A percentile compares a stretch with the other conserved stretches of the same genome.
Conservation (phyloP, 805 yeast genomes). For the Wickerhamiella nectarea region DNA sequence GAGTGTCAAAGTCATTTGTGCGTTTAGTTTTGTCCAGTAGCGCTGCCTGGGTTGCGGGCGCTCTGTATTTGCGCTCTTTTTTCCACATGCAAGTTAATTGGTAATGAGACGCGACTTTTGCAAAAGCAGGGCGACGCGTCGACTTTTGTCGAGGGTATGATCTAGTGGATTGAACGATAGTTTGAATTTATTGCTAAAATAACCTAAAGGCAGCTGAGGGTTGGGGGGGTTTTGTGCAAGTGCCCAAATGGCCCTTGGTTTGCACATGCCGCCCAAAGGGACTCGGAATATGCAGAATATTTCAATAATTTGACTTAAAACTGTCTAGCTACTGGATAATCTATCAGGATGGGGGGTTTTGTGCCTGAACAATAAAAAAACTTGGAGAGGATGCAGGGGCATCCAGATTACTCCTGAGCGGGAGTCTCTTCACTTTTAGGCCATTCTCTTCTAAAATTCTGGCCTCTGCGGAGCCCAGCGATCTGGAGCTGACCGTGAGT, state of each 20-base stretch:
- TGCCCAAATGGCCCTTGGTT: too few species aligned
- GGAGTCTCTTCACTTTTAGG: slow-evolving; percentile 3
- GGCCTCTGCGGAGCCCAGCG: slow-evolving; percentile 19
- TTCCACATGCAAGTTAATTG: slow-evolving; percentile 8
- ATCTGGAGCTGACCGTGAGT: slow-evolving; percentile 23
- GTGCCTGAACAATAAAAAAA: too few species aligned
- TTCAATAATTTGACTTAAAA: too few species aligned
- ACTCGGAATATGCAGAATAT: too few species aligned
- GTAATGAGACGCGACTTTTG: background rate
- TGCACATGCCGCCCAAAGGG: too few species aligned
- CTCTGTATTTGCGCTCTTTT: slow-evolving; percentile 6
- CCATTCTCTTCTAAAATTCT: slow-evolving; percentile 17
- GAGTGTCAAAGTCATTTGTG: slow-evolving; percentile 23
- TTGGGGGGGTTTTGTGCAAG: too few species aligned
- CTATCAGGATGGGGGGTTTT: too few species aligned
- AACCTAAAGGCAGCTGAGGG: too few species aligned
- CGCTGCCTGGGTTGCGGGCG: slow-evolving; percentile 4
- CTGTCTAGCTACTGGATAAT: too few species aligned
- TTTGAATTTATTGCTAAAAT: too few species aligned
- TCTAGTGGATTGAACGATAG: background rate
- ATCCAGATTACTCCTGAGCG: background rate
- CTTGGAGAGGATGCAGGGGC: too few species aligned
- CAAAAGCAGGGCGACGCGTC: background rate
- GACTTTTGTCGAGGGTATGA: background rate
- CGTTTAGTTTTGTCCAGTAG: background rate